phyloP scores from a whole-genome alignment of 768 basidiomycete species.

The Boletales sp. region DNA sequence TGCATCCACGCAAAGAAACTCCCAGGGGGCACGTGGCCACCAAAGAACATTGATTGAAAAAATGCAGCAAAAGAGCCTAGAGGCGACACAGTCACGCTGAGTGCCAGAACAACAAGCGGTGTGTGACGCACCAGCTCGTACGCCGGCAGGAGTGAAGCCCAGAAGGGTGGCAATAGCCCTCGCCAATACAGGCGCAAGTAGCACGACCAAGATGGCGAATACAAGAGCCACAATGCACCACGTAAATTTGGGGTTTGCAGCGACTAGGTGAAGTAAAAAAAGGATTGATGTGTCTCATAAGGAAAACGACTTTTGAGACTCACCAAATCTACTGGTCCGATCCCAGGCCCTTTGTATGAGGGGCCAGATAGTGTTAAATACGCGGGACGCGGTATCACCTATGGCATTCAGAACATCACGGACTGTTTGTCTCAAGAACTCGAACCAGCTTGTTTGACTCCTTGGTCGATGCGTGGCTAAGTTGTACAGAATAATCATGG shows the following conservation, averaged over 20 bases:
- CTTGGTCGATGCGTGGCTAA: no score
- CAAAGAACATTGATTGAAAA: not conserved
- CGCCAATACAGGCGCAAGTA: not conserved
- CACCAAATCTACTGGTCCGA: no score
- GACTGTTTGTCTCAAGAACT: not conserved
- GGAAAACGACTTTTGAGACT: no score
- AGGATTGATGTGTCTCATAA: no score
- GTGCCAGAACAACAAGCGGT: not conserved
- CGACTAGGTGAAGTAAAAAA: not conserved
- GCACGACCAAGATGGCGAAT: not conserved
- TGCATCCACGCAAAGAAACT: slow-evolving; percentile 8
- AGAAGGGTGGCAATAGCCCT: accelerated
- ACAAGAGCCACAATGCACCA: not conserved
- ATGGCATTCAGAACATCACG: accelerated
- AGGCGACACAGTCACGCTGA: not conserved
- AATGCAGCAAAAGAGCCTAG: slow-evolving; percentile 6
- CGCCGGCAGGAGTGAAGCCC: not conserved
- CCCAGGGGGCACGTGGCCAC: not conserved
- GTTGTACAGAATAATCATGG: no score
- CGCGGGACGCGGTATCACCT: accelerated
- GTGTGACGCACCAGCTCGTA: slow-evolving; percentile 4
- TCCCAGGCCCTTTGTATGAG: no score
- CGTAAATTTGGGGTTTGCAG: not conserved
- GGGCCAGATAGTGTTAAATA: accelerated
- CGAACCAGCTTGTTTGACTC: not conserved